Base-by-base conservation (phyloP, 345 rosid species). In the Garcia nutans region DNA sequence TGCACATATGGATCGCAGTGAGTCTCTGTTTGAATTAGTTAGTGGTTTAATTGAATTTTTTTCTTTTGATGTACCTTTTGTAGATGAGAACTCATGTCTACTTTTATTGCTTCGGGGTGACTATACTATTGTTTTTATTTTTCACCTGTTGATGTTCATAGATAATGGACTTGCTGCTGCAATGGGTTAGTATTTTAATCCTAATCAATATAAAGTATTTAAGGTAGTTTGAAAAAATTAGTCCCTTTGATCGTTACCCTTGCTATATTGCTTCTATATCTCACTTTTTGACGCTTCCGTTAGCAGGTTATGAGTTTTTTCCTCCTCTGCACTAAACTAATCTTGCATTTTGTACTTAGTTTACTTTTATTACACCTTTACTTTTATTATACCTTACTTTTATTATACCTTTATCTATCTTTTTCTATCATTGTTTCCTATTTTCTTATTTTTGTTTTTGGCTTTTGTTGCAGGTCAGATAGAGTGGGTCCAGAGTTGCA, bases 121-220 rank as follows among this genome's bases (percentile, higher is more conserved):
- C 77, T 96, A 96, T 82, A 87, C 91, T 23, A 75, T 92, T 31
- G 98, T 96, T 70, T 93, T 96, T 77, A 64, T 92, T 82, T 93
- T 96, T 78, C 98, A 97, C 28, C 78, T 93, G 83, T 83, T 96
- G 87, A 93, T 96, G 98, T 93, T 93, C 82, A 86, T 92, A 72
- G 99, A 96, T 85, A 92, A 93, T 83, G 96, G 92, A 75, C 95
- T 96, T 65, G 92, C 96, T 73, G 86, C 97, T 78, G 97, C 97
- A 78, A 92, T 96, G 95, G 99, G 99, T 81, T 90, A 93, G 99
- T 96, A 89, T n/a, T n/a, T n/a, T n/a, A n/a, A n/a, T n/a, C n/a
- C n/a, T n/a, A n/a, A n/a, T n/a, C n/a, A n/a, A n/a, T n/a, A n/a
- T n/a, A n/a, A n/a, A n/a, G n/a, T n/a, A n/a, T 3, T 33, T 33